Evolutionary conservation across 1,284 basidiomycete species (phyloP).

Genomic region (Cutaneotrichosporon sp.): DNA sequence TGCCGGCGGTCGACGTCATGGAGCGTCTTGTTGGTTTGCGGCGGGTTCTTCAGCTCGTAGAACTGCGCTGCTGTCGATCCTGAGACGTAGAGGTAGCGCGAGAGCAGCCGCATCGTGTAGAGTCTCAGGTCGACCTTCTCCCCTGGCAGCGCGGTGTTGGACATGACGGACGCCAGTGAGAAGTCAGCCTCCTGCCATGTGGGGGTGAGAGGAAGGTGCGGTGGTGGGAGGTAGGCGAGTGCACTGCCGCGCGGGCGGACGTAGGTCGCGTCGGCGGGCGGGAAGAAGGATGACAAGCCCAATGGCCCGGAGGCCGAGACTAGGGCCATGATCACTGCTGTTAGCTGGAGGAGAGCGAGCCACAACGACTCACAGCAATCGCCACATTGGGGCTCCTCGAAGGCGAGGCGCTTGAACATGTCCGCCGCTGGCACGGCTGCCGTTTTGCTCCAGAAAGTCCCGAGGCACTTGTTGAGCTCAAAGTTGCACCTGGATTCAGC

Average conservation of each 20-base stretch:
- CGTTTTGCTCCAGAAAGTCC: slow-evolving; percentile 42
- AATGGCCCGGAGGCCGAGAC: slow-evolving; percentile 56
- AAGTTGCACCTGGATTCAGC: slow-evolving; percentile 35
- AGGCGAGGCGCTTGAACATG: slow-evolving; percentile 59
- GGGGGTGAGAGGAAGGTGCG: slow-evolving; percentile 56
- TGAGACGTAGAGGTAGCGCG: slow-evolving; percentile 56
- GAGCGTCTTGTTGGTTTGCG: slow-evolving; percentile 36
- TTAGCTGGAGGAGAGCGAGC: neutral
- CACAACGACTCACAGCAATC: slow-evolving; percentile 57
- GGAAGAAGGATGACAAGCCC: slow-evolving; percentile 59
- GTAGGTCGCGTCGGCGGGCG: slow-evolving; percentile 34
- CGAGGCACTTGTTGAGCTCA: slow-evolving; percentile 50
- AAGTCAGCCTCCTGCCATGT: slow-evolving; percentile 56
- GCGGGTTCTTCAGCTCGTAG: slow-evolving; percentile 42
- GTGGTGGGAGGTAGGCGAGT: slow-evolving; percentile 34
- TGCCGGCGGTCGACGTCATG: slow-evolving; percentile 34
- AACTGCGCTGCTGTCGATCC: slow-evolving; percentile 32
- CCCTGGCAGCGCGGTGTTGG: slow-evolving; percentile 34
- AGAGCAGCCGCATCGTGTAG: slow-evolving; percentile 56
- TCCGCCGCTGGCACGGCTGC: slow-evolving; percentile 40
- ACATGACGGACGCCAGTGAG: slow-evolving; percentile 53
- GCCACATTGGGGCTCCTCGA: slow-evolving; percentile 56
- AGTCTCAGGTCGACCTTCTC: slow-evolving; percentile 51
- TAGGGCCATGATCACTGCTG: slow-evolving; percentile 57
- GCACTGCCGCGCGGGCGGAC: slow-evolving; percentile 12